Evolutionary conservation across 192 early-diverging fungal genomes (phyloP).

Genomic region (Backusella psychrophila): DNA sequence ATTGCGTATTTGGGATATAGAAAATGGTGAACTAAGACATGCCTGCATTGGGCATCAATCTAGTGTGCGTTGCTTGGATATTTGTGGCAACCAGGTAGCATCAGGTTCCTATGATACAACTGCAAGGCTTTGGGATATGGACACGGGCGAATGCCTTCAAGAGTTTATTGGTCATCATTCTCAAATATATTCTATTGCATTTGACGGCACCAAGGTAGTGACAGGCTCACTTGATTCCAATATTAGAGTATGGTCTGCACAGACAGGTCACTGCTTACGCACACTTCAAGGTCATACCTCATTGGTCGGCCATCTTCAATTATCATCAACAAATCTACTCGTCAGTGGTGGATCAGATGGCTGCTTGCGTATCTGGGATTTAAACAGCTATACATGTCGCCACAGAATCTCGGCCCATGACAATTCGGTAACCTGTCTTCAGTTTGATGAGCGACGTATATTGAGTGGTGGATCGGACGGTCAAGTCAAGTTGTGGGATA

Average conservation of each 20-base stretch:
- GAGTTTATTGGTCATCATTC: slow-evolving; percentile 83
- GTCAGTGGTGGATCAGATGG: slow-evolving; percentile 95
- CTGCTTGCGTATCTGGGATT: slow-evolving; percentile 88
- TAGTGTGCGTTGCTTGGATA: slow-evolving; percentile 92
- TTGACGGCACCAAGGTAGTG: slow-evolving; percentile 77
- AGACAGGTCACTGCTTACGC: slow-evolving; percentile 72
- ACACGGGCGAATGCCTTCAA: slow-evolving; percentile 69
- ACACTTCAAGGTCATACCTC: slow-evolving; percentile 91
- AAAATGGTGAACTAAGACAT: slow-evolving; percentile 63
- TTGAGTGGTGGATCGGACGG: slow-evolving; percentile 90
- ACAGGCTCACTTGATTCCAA: slow-evolving; percentile 93
- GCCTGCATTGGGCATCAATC: slow-evolving; percentile 82
- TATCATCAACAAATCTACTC: slow-evolving; percentile 42
- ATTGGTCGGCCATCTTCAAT: slow-evolving; percentile 78
- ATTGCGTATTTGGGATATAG: slow-evolving; percentile 89
- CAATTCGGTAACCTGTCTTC: slow-evolving; percentile 94
- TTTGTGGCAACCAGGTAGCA: slow-evolving; percentile 75
- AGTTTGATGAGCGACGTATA: slow-evolving; percentile 88
- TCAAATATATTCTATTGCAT: slow-evolving; percentile 94
- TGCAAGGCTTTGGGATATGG: slow-evolving; percentile 88
- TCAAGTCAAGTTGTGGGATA: slow-evolving; percentile 95
- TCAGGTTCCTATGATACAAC: slow-evolving; percentile 92
- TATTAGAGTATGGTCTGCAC: slow-evolving; percentile 88
- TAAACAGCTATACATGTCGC: slow-evolving; percentile 53
- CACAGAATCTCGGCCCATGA: slow-evolving; percentile 70